Conservation (phyloP, 768 basidiomycete genomes). For the Leccinum sublutescens region DNA sequence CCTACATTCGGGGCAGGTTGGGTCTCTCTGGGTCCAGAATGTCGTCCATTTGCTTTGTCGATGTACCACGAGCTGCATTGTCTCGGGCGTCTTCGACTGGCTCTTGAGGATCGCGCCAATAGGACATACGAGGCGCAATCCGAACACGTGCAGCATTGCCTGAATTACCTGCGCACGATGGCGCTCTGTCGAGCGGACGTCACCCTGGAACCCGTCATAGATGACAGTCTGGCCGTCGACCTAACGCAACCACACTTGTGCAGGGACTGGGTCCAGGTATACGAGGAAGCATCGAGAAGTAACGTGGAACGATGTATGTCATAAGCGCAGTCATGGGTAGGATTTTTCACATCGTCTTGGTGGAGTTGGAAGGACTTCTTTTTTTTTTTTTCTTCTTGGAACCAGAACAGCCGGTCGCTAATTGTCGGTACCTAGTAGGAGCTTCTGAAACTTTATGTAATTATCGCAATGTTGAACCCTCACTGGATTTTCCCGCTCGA, state of each 20-base stretch:
- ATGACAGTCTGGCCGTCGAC: conserved; percentile 18
- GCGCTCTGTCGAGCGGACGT: conserved; percentile 46
- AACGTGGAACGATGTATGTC: conserved; percentile 11
- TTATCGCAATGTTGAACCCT: too few species aligned
- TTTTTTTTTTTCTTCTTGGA: not conserved
- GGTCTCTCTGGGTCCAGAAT: conserved; percentile 28
- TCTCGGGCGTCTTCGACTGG: conserved; percentile 29
- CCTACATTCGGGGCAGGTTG: conserved; percentile 19
- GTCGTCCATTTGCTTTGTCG: conserved; percentile 34
- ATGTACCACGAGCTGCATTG: conserved; percentile 42
- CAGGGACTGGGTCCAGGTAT: conserved; percentile 28
- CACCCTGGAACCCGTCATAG: conserved; percentile 44
- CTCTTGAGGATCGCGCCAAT: conserved; percentile 18
- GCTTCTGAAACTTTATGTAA: not conserved
- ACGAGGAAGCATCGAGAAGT: conserved; percentile 19
- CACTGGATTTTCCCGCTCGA: too few species aligned
- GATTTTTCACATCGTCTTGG: not conserved
- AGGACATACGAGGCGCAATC: conserved; percentile 16
- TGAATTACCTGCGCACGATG: conserved; percentile 48
- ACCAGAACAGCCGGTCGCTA: not conserved
- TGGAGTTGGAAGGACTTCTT: not conserved
- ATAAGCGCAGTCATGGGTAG: conserved; percentile 2
- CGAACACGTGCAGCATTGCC: conserved; percentile 41
- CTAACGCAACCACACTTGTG: conserved; percentile 25
- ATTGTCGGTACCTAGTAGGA: not conserved